Evolutionary conservation across 805 yeast species (phyloP).

Genomic region (Maudiozyma saulgeensis): DNA sequence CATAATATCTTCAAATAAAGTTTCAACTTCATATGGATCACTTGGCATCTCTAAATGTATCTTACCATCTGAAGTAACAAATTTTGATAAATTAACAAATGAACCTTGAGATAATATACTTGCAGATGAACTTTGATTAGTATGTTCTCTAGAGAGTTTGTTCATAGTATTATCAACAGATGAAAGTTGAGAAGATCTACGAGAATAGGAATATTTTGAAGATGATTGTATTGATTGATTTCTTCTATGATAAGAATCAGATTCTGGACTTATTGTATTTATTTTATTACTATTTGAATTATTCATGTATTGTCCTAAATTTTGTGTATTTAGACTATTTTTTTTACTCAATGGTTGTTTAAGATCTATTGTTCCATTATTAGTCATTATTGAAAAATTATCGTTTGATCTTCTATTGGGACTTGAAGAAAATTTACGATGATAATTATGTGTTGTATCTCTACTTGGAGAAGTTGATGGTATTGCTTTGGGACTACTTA

Average conservation of each 20-base stretch:
- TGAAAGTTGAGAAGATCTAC: constrained; percentile 7
- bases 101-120: constrained; percentile 24
- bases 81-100: constrained; percentile 19
- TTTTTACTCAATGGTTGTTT: constrained; percentile 24
- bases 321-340: constrained; percentile 21
- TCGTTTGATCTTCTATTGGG: background rate
- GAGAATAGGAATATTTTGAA: constrained; percentile 19
- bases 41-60: constrained; percentile 53
- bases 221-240: constrained; percentile 17
- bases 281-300: background rate
- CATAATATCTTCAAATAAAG: constrained; percentile 72
- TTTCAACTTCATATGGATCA: constrained; percentile 56
- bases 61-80: constrained; percentile 25
- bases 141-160: constrained; percentile 18
- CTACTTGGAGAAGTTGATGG: background rate
- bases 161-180: constrained; percentile 1
- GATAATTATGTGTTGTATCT: background rate
- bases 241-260: constrained; percentile 10
- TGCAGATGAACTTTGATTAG: constrained; percentile 17
- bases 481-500: background rate
- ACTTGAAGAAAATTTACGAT: background rate
- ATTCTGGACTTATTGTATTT: background rate
- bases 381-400: background rate
- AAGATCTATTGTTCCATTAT: background rate
- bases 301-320: constrained; percentile 23